A percentile compares a stretch with the other conserved stretches of the same genome.
Conservation (phyloP, 345 rosid species). For the Raphanus raphanistrum region DNA sequence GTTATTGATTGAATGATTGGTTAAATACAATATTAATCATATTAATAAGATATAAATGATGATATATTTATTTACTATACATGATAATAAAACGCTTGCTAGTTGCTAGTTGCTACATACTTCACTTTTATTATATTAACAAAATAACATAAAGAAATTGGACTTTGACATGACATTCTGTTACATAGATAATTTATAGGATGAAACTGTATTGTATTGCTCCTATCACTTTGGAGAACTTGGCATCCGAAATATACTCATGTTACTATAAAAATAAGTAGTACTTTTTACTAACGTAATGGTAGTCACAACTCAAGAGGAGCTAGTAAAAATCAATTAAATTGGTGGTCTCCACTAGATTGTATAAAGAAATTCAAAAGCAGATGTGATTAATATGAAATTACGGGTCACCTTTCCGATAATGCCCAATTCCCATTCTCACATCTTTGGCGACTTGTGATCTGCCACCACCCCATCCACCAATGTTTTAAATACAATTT, state of each 20-base stretch:
- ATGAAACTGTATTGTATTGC: slow-evolving; percentile 26
- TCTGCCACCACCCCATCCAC: slow-evolving; percentile 44
- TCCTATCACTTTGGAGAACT: slow-evolving; percentile 32
- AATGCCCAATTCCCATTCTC: slow-evolving; percentile 34
- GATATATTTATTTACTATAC: background rate
- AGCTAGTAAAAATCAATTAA: slow-evolving; percentile 20
- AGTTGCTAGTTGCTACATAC: background rate
- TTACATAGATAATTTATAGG: background rate
- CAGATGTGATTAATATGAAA: slow-evolving; percentile 30
- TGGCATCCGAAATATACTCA: slow-evolving; percentile 28
- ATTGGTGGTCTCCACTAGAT: slow-evolving; percentile 22
- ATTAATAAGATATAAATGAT: background rate
- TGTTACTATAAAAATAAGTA: slow-evolving; percentile 1
- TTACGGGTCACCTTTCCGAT: slow-evolving; percentile 35
- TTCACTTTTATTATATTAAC: too few relatives aligned
- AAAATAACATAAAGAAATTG: background rate
- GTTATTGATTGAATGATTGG: background rate
- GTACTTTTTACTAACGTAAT: slow-evolving; percentile 3
- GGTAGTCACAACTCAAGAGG: slow-evolving; percentile 13
- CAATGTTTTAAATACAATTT: slow-evolving; percentile 9
- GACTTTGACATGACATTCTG: slow-evolving; percentile 30
- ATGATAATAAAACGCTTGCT: background rate
- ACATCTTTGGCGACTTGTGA: slow-evolving; percentile 37
- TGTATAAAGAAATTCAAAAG: slow-evolving; percentile 22
- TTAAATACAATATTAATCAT: background rate